Evolutionary conservation across 2,329 filamentous ascomycete genomes (phyloP).

Genomic region (Capronia coronata): DNA sequence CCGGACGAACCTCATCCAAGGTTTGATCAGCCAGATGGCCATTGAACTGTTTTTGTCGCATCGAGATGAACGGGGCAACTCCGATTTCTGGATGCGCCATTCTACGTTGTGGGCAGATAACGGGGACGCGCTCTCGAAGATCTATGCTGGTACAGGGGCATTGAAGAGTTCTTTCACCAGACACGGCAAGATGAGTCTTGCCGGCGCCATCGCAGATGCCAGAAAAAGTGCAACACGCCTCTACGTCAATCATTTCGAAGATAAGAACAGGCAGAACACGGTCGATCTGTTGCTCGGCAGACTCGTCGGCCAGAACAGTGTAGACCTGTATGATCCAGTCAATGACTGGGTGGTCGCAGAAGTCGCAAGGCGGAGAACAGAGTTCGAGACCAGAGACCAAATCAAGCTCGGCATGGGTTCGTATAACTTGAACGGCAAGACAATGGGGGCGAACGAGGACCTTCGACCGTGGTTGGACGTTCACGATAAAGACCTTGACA

Average conservation of each 20-base stretch:
- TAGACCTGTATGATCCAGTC: constrained; percentile 86
- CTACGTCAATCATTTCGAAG: constrained; percentile 96
- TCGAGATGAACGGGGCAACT: constrained; percentile 56
- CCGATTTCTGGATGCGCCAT: constrained; percentile 88
- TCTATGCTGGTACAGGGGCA: constrained; percentile 93
- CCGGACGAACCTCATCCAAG: constrained; percentile 91
- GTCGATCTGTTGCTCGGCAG: constrained; percentile 89
- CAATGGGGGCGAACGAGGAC: constrained; percentile 68
- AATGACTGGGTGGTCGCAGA: constrained; percentile 83
- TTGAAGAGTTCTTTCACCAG: constrained; percentile 93
- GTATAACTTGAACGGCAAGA: constrained; percentile 90
- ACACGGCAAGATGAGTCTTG: constrained; percentile 89
- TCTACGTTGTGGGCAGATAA: constrained; percentile 96
- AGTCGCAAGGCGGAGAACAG: constrained; percentile 56
- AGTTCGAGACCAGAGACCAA: constrained; percentile 67
- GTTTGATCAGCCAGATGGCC: constrained; percentile 89
- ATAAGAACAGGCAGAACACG: constrained; percentile 85
- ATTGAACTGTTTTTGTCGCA: constrained; percentile 77
- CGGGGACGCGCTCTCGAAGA: constrained; percentile 85
- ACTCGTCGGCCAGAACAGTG: constrained; percentile 72
- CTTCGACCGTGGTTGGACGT: constrained; percentile 77
- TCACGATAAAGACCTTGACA: constrained; percentile 63
- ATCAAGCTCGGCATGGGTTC: constrained; percentile 83
- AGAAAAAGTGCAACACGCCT: constrained; percentile 88
- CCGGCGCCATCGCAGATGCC: constrained; percentile 88